A percentile compares a stretch with the other conserved stretches of the same genome.
Conservation (phyloP, 106 monocot genomes). For the Apostasia shenzhenica region DNA sequence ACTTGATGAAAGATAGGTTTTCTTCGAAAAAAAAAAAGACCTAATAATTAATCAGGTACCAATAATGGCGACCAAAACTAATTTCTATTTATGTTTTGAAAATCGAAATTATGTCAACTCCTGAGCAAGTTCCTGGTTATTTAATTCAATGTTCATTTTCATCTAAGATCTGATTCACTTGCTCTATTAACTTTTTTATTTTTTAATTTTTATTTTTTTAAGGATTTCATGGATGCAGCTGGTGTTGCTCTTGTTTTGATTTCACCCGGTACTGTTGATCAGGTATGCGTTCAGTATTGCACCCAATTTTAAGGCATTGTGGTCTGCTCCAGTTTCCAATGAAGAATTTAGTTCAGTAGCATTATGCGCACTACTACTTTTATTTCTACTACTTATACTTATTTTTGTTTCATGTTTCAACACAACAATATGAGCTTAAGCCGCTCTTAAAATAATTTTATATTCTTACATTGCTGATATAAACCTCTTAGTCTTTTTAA, state of each 20-base stretch:
- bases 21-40: too few relatives aligned
- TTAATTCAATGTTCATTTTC: neutral
- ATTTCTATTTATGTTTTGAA: neutral
- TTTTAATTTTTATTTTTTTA: conserved; percentile 2
- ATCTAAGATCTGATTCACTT: neutral
- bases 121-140: neutral
- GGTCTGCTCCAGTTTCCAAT: neutral
- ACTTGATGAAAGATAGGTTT: too few relatives aligned
- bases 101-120: neutral
- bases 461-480: too few relatives aligned
- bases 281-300: conserved; percentile 30
- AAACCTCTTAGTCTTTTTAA: neutral
- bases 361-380: neutral
- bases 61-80: neutral
- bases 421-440: too few relatives aligned
- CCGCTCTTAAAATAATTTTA: too few relatives aligned
- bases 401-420: neutral
- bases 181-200: neutral
- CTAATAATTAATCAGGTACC: too few relatives aligned
- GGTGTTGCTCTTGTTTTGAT: conserved; percentile 69
- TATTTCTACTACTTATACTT: neutral
- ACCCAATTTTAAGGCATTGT: neutral
- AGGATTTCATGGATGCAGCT: conserved; percentile 70
- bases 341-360: neutral
- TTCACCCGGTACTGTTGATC: conserved; percentile 84